phyloP scores from a whole-genome alignment of 805 yeast species.

The Dipodascus albidus region DNA sequence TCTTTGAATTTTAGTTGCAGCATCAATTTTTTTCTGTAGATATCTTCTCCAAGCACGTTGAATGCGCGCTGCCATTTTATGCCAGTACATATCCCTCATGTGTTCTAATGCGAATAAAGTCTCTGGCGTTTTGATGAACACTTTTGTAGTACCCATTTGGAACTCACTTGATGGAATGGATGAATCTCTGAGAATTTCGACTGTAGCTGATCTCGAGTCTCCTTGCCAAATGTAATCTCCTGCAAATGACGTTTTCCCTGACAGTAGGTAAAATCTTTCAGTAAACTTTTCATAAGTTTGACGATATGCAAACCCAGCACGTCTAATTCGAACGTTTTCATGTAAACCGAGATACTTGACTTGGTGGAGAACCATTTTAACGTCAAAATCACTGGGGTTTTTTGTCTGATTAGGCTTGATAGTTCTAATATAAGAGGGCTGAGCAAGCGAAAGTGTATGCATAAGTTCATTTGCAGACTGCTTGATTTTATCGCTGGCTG shows the following conservation, averaged over 20 bases:
- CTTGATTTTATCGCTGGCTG: constrained; percentile 93
- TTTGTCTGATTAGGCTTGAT: constrained; percentile 94
- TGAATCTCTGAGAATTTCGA: constrained; percentile 41
- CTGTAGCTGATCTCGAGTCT: constrained; percentile 42
- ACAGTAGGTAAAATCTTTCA: constrained; percentile 80
- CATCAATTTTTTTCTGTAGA: constrained; percentile 68
- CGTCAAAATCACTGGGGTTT: constrained; percentile 82
- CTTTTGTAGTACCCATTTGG: constrained; percentile 86
- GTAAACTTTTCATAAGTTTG: constrained; percentile 94
- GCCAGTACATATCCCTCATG: constrained; percentile 96
- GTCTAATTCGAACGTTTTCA: constrained; percentile 92
- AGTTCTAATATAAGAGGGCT: constrained; percentile 93
- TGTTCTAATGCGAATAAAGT: constrained; percentile 91
- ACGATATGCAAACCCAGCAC: constrained; percentile 98
- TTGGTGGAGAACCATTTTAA: constrained; percentile 85
- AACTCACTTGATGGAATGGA: constrained; percentile 71
- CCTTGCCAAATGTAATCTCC: constrained; percentile 63
- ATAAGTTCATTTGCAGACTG: constrained; percentile 83
- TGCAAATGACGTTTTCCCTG: constrained; percentile 88
- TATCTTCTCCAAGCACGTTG: constrained; percentile 95
- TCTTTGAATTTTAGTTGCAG: constrained; percentile 71
- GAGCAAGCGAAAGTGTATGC: constrained; percentile 78
- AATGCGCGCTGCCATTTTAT: constrained; percentile 93
- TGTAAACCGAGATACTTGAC: constrained; percentile 91
- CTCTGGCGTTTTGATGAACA: constrained; percentile 94